Evolutionary conservation across 2,329 filamentous ascomycete genomes (phyloP), one percentile per base, ranked within the genome.

Genomic region (Neofusicoccum parvum): DNA sequence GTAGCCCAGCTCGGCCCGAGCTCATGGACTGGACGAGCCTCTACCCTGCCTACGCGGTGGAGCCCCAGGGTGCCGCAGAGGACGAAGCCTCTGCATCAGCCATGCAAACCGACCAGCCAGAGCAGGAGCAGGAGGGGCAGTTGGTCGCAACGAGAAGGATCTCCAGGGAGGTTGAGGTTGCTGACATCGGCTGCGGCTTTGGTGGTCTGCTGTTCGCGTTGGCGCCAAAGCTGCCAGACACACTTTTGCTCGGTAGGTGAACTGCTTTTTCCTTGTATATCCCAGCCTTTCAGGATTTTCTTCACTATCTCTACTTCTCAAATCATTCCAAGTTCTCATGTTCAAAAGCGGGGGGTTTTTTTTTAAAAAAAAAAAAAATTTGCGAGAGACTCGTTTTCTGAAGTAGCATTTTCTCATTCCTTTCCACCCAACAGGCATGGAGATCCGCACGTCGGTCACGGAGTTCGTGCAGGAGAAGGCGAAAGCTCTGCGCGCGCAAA

Each of bases 161-260:
- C 67, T 82, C 80, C 39, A 90, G 91, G 75, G 84, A 92, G 67
- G 90, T 99, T 53, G 93, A 97, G 75, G 88, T 99, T 51, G 93
- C 94, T 69, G 95, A 99, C 80, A 97, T 99, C 75, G 95, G 95
- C 32, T 99, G 95, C 77, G 95, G 95, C 5, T 99, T 97, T 77
- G 95, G 95, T 53, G 95, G 95, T 6, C 82, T 99, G 65, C 84
- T 96, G 3, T 90, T 98, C 69, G 94, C 92, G 5, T 85, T 99
- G 53, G 89, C 92, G 12, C 92, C 94, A 0, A 83, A 89, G 48
- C 82, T 97, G 72, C 94, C 95, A 3, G 86, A 95, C 39, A 92
- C 89, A 0, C 81, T 98, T 68, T 88, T 97, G 70, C 80, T 99
- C 15, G 94, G 92, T 92, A 80, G 69, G 84, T 78, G 68, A 36